phyloP scores from a whole-genome alignment of 1,284 basidiomycete species.

The Peniophora sp. region DNA sequence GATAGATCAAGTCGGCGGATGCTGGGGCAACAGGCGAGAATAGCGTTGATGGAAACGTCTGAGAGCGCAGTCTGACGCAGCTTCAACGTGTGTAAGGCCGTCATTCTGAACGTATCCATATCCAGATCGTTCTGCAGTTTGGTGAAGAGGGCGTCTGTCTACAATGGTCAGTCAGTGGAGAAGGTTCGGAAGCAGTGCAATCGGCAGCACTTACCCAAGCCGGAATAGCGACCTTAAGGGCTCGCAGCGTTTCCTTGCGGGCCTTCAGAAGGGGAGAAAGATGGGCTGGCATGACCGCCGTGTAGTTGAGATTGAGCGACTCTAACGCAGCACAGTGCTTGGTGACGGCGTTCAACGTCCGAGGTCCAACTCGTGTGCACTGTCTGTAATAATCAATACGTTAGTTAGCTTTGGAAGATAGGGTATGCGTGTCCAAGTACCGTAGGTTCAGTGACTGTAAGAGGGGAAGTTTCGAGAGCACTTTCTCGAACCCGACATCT shows the following conservation, averaged over 20 bases:
- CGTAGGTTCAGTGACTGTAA: constrained; percentile 44
- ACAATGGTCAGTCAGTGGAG: constrained; percentile 5
- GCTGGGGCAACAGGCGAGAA: constrained; percentile 41
- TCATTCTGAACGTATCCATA: constrained; percentile 22
- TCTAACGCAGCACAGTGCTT: constrained; percentile 35
- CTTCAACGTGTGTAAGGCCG: constrained; percentile 44
- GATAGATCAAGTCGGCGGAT: constrained; percentile 53
- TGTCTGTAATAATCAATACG: constrained; percentile 29
- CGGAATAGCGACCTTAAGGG: constrained; percentile 53
- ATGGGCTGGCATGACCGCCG: constrained; percentile 41
- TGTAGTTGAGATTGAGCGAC: constrained; percentile 54
- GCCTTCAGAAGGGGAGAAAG: constrained; percentile 35
- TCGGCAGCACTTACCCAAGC: constrained; percentile 40
- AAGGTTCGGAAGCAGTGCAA: neutral
- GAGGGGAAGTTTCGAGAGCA: constrained; percentile 34
- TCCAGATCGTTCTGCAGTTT: constrained; percentile 32
- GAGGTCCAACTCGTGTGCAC: constrained; percentile 46
- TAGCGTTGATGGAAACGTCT: constrained; percentile 34
- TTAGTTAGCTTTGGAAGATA: neutral
- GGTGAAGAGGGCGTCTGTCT: constrained; percentile 51
- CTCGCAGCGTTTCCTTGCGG: constrained; percentile 34
- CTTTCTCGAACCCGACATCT: constrained; percentile 43
- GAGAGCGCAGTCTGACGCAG: constrained; percentile 47
- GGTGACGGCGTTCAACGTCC: constrained; percentile 37
- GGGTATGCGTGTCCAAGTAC: constrained; percentile 25